These are phyloP conservation scores for Rickenella mellea DNA, from an alignment of 768 basidiomycete genomes.

Conservation along the genomic window DNA sequence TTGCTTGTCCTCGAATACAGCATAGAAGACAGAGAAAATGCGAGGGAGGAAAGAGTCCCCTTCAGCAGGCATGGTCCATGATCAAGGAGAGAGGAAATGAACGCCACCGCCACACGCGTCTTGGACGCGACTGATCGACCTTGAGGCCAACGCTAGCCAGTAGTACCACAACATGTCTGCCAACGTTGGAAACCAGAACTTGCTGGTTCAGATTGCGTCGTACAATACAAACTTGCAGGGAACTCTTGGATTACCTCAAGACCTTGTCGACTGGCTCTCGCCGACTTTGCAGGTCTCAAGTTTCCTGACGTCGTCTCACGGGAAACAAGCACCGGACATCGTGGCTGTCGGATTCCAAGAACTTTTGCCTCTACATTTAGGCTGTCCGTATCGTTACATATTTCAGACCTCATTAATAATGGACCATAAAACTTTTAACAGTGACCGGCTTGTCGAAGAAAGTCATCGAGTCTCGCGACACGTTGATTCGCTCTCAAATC, in stretches of 20 bases:
- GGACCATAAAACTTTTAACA: constrained; percentile 20
- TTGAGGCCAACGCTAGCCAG: too few species aligned
- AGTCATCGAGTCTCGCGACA: constrained; percentile 60
- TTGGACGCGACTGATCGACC: too few species aligned
- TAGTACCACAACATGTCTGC: too few species aligned
- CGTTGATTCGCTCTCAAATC: constrained; percentile 66
- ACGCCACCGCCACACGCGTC: too few species aligned
- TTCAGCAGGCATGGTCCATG: constrained; percentile 34
- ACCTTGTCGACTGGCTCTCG: constrained; percentile 86
- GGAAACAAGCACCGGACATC: constrained; percentile 67
- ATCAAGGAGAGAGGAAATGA: too few species aligned
- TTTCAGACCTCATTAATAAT: constrained; percentile 5
- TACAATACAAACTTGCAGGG: constrained; percentile 92
- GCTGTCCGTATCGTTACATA: constrained; percentile 45
- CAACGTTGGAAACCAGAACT: too few species aligned
- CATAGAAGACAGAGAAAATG: constrained; percentile 87
- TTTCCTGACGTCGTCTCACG: constrained; percentile 50
- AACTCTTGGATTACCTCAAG: constrained; percentile 61
- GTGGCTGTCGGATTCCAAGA: constrained; percentile 93
- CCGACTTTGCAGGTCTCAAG: constrained; percentile 72
- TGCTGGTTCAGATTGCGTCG: constrained; percentile 73
- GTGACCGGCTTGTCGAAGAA: constrained; percentile 70
- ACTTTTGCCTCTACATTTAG: constrained; percentile 79
- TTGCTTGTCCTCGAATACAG: constrained; percentile 76
- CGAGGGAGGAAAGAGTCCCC: constrained; percentile 67